Evolutionary conservation across 345 rosid species (phyloP), one percentile per base, ranked within the genome.

Genomic region (Camelina sativa): DNA sequence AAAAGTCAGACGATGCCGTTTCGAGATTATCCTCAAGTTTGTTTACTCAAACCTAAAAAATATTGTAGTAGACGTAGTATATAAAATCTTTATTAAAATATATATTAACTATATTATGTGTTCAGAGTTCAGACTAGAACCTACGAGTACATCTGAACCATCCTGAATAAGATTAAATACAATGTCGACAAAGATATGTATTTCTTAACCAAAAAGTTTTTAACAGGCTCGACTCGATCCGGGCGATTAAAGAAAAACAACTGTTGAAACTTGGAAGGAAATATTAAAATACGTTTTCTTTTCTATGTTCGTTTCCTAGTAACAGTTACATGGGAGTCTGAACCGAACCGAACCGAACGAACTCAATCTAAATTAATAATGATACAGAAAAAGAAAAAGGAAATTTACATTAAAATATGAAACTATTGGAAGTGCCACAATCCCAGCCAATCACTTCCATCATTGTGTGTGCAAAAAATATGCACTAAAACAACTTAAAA

Each of bases 71-170:
- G n/a, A 5, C 35, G 11, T 28, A 62, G 28, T 28, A 28, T 28
- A 28, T 32, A 15, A 44, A 10, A 44, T 7, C 35, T 8, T 11
- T 13, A 6, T 23, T 51, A 51, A 10, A 38, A 51, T 53, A 52
- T 20, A 20, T 62, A 38, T 16, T 63, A 34, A 19, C 5, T 72
- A 37, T 37, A 40, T 43, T 3, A 0, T 22, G 47, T 46, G 57
- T 69, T 74, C 51, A 73, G 48, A 73, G 50, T 69, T 74, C 51
- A 73, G 48, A 73, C 71, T 43, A 54, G 47, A 73, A 74, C 52
- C 11, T 40, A 52, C 69, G 44, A 62, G 69, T 40, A 72, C 6
- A 13, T 55, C 69, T 48, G 63, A 62, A 62, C 35, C 55, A 62
- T 19, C 53, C 47, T 19, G 37, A 23, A 23, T 23, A 1, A 37